Conservation (phyloP, 2,329 filamentous ascomycete genomes). For the Hypoxylon sp. region DNA sequence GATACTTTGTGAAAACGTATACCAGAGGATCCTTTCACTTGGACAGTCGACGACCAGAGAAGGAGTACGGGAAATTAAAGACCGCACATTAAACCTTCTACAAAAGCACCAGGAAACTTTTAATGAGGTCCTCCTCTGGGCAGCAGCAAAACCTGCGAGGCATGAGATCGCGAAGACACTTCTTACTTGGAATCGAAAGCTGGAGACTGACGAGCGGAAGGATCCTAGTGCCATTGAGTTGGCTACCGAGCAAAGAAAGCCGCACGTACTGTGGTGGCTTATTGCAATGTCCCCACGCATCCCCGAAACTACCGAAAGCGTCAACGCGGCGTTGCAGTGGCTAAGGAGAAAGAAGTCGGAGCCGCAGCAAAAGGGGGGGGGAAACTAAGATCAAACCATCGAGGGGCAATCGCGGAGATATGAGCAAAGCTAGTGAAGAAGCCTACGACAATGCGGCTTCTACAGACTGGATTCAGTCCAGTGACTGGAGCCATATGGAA, state of each 20-base stretch:
- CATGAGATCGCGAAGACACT: slow-evolving; percentile 20
- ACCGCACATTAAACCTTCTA: slow-evolving; percentile 1
- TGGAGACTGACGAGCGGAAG: background rate
- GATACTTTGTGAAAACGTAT: background rate
- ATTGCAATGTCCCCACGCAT: slow-evolving; percentile 20
- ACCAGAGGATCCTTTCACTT: slow-evolving; percentile 14
- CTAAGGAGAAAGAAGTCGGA: background rate
- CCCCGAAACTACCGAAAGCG: background rate
- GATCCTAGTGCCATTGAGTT: slow-evolving; percentile 17
- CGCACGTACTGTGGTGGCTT: slow-evolving; percentile 23
- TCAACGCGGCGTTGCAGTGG: slow-evolving; percentile 3
- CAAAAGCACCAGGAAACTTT: background rate
- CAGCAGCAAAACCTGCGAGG: slow-evolving; percentile 11
- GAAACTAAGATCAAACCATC: too few species aligned
- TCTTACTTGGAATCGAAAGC: background rate
- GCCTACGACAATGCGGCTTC: too few species aligned
- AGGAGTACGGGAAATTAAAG: background rate
- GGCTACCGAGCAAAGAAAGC: slow-evolving; percentile 10
- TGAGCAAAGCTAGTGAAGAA: background rate
- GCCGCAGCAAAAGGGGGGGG: too few species aligned
- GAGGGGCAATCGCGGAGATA: background rate
- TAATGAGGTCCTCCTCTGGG: slow-evolving; percentile 19
- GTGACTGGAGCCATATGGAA: background rate
- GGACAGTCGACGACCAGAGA: too few species aligned
- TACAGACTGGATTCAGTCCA: background rate